These are phyloP conservation scores for Agarophyton chilense DNA, from an alignment of 23 red algal species.

Conservation along the genomic window DNA sequence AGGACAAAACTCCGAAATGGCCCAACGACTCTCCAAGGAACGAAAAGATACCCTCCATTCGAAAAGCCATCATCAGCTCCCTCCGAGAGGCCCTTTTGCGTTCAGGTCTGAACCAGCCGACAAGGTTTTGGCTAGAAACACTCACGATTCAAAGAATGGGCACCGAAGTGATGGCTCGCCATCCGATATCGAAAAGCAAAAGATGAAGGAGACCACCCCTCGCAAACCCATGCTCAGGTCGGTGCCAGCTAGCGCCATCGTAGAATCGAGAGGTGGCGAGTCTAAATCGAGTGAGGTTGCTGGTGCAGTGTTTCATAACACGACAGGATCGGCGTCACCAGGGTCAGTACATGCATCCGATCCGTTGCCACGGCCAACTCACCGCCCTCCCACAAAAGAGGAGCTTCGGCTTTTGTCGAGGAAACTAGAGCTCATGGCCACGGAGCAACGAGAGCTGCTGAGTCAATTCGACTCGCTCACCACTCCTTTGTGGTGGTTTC, in stretches of 20 bases:
- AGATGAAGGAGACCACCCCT: slow-evolving; percentile 3
- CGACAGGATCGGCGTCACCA: neutral
- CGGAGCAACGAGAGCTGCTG: slow-evolving; percentile 9
- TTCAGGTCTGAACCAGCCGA: slow-evolving; percentile 15
- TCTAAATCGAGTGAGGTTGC: neutral
- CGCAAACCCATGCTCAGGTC: slow-evolving; percentile 8
- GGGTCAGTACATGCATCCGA: neutral
- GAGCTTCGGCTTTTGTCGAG: neutral
- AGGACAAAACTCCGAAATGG: neutral
- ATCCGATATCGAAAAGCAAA: neutral
- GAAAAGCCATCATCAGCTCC: neutral
- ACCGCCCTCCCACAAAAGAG: neutral
- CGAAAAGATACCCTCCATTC: neutral
- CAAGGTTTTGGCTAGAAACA: neutral
- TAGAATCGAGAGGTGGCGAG: neutral
- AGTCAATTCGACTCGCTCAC: slow-evolving; percentile 28
- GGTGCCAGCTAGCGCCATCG: neutral
- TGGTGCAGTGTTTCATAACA: neutral
- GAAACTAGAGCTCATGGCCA: neutral
- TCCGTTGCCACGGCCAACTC: neutral
- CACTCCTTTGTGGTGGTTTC: neutral
- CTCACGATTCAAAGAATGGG: neutral
- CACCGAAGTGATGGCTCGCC: neutral
- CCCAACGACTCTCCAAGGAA: neutral
- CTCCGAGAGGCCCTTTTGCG: neutral